phyloP scores from a whole-genome alignment of 768 basidiomycete species.

The Macrolepiota albuminosa region DNA sequence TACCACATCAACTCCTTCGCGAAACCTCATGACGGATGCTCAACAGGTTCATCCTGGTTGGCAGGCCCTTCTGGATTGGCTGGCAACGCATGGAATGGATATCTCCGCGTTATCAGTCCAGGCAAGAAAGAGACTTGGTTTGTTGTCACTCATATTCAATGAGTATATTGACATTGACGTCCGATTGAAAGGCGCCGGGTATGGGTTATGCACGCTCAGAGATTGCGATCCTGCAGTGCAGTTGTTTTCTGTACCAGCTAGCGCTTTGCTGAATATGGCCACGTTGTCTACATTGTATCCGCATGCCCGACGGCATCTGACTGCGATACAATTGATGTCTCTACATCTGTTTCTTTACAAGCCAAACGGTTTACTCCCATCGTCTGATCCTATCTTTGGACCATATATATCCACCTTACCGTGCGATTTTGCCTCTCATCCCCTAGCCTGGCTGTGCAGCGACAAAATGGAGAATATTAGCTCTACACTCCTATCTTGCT shows the following conservation, averaged over 20 bases:
- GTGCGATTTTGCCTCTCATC: slow-evolving; percentile 67
- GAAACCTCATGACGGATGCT: not conserved
- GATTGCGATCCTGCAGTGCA: slow-evolving; percentile 43
- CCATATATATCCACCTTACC: slow-evolving; percentile 83
- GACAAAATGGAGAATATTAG: slow-evolving; percentile 16
- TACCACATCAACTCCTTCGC: not conserved
- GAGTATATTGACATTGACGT: not conserved
- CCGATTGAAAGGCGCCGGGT: slow-evolving; percentile 47
- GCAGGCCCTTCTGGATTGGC: slow-evolving; percentile 49
- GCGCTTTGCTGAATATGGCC: slow-evolving; percentile 64
- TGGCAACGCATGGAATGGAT: slow-evolving; percentile 43
- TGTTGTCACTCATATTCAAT: slow-evolving; percentile 11
- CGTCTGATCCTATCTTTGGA: slow-evolving; percentile 53
- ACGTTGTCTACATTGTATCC: slow-evolving; percentile 66
- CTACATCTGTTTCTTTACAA: slow-evolving; percentile 74
- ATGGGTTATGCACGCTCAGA: slow-evolving; percentile 58
- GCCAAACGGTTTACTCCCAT: slow-evolving; percentile 36
- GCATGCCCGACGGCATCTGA: slow-evolving; percentile 29
- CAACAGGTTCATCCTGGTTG: slow-evolving; percentile 32
- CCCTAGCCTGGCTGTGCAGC: slow-evolving; percentile 67
- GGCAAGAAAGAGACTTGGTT: slow-evolving; percentile 49
- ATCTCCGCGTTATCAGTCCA: slow-evolving; percentile 44
- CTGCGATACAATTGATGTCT: slow-evolving; percentile 72
- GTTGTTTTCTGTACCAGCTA: slow-evolving; percentile 68
- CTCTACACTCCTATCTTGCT: slow-evolving; percentile 28